phyloP scores from a whole-genome alignment of 176 grass and related monocot species.

The Cenchrus purpureus region DNA sequence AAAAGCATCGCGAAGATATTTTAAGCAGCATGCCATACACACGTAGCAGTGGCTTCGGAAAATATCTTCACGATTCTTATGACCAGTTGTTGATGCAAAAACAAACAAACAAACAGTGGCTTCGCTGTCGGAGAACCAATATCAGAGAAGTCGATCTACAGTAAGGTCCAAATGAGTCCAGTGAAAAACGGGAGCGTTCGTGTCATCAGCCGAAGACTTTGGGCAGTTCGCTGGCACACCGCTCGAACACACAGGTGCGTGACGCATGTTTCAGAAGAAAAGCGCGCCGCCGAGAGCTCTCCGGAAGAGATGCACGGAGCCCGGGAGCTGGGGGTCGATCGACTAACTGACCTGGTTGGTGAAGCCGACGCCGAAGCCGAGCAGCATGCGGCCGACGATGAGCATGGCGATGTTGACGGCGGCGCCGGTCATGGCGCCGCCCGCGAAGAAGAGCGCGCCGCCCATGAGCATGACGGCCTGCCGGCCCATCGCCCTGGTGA shows the following conservation, averaged over 20 bases:
- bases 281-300: neutral
- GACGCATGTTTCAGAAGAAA: neutral
- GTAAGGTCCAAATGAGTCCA: neutral
- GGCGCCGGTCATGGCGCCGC: constrained; percentile 59
- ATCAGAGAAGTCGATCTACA: neutral
- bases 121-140: neutral
- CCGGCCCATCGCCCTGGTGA: constrained; percentile 65
- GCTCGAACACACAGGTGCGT: neutral
- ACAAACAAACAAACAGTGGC: neutral
- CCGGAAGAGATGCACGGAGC: too few species aligned
- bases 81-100: neutral
- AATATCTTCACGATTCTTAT: neutral
- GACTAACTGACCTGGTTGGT: constrained; percentile 75
- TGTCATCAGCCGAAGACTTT: neutral
- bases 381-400: constrained; percentile 73
- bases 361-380: constrained; percentile 84
- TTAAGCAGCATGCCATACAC: too few species aligned
- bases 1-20: too few species aligned
- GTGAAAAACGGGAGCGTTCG: neutral
- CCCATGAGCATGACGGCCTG: constrained; percentile 72
- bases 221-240: neutral
- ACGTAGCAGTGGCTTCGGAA: neutral
- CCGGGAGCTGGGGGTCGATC: neutral
- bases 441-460: constrained; percentile 70
- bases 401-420: constrained; percentile 86